phyloP scores from a whole-genome alignment of 495 filamentous ascomycete species.

The Penicillium canescens region DNA sequence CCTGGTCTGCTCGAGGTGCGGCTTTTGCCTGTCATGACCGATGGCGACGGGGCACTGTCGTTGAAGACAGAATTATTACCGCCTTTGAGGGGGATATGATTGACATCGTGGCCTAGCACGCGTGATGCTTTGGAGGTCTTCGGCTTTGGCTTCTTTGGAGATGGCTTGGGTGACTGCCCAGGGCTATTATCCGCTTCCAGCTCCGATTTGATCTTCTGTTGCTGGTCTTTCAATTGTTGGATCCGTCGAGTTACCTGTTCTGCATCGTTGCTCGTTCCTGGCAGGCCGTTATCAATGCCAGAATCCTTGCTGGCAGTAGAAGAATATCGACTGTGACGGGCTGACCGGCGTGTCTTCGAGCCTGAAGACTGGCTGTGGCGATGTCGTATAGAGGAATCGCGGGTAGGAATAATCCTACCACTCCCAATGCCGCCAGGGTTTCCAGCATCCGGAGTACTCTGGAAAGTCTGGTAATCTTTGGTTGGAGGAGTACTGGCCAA shows the following conservation, averaged over 20 bases:
- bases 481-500: conserved; percentile 26
- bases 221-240: conserved; percentile 53
- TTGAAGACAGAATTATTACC: conserved; percentile 34
- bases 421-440: conserved; percentile 48
- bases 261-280: conserved; percentile 36
- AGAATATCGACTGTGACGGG: conserved; percentile 41
- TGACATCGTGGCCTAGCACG: conserved; percentile 5
- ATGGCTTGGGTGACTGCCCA: conserved; percentile 30
- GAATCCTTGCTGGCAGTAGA: conserved; percentile 41
- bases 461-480: conserved; percentile 26
- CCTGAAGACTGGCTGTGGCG: conserved; percentile 42
- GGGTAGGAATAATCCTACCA: conserved; percentile 58
- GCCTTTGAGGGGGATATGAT: conserved; percentile 9
- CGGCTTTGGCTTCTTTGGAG: conserved; percentile 25
- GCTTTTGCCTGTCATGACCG: conserved; percentile 54
- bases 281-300: conserved; percentile 31
- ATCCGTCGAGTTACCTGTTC: conserved; percentile 52
- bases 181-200: conserved; percentile 36
- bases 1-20: conserved; percentile 51
- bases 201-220: conserved; percentile 45
- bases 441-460: conserved; percentile 28
- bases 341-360: conserved; percentile 35
- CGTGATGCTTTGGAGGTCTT: conserved; percentile 4
- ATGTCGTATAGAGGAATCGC: conserved; percentile 67
- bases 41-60: conserved; percentile 70